Base-by-base conservation (phyloP, 1,284 basidiomycete species). In the Cryptococcus depauperatus region DNA sequence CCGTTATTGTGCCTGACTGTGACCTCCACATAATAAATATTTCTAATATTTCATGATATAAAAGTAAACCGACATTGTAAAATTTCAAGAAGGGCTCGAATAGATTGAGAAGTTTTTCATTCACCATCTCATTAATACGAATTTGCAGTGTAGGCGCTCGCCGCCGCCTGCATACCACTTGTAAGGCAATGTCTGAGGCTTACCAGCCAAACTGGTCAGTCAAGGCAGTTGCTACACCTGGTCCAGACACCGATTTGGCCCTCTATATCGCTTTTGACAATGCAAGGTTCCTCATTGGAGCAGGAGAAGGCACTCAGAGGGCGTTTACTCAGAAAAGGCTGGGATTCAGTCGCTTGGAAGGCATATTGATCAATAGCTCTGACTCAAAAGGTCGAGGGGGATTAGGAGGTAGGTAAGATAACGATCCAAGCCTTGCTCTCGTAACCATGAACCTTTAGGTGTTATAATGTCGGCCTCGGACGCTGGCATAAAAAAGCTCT, bases 211-310 rank as follows among this genome's bases (percentile, higher is more conserved):
- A 51, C 28, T 74, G 73, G 73, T 58, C 56, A 27, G 62, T 71
- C 35, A 58, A 62, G 41, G 61, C 60, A 25, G 35, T 74, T 18
- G 69, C 74, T 4, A 69, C 69, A 30, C 70, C 70, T 10, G 70
- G 85, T 2, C 79, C 83, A 13, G 86, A 90, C 66, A 83, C 85
- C 1, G 84, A 89, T 55, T 80, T 88, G 0, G 76, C 81, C 3
- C 70, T 92, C 23, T 70, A 84, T 49, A 70, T 91, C 47, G 75
- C 78, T 5, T 87, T 89, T 60, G 83, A 86, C 57, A 76, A 79
- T 39, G 80, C 77, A 6, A 83, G 85, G 58, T 92, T 90, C 57
- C 74, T 91, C 41, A 88, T 93, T 75, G 91, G 92, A 67, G 81
- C 76, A 2, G 82, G 85, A 5, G 89, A 93, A 64, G 85, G 84